Conservation (phyloP, 1,284 basidiomycete species). For the Trametes versicolor region DNA sequence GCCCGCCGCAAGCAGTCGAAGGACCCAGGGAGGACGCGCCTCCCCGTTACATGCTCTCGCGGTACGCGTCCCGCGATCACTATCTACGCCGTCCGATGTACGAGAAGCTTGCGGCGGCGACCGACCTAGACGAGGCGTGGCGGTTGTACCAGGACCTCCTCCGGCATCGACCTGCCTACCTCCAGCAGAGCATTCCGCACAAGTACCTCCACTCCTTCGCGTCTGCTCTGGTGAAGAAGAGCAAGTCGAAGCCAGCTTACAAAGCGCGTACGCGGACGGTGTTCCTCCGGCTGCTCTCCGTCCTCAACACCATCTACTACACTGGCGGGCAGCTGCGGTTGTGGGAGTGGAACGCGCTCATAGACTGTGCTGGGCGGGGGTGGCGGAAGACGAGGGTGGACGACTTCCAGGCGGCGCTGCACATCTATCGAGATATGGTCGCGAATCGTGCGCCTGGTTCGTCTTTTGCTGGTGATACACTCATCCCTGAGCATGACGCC, state of each 20-base stretch:
- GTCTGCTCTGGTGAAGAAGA: conserved; percentile 57
- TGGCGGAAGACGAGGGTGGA: conserved; percentile 63
- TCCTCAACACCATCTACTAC: conserved; percentile 63
- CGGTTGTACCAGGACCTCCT: conserved; percentile 60
- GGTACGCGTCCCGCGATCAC: conserved; percentile 20
- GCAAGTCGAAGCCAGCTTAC: conserved; percentile 31
- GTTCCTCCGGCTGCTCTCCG: conserved; percentile 70
- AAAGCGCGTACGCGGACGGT: conserved; percentile 64
- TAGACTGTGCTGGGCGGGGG: conserved; percentile 73
- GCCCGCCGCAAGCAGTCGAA: conserved; percentile 10
- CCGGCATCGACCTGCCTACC: conserved; percentile 41
- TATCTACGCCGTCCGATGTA: conserved; percentile 19
- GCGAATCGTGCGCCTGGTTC: conserved; percentile 55
- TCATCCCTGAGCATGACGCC: conserved; percentile 10
- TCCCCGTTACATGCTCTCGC: conserved; percentile 4
- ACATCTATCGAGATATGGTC: conserved; percentile 68
- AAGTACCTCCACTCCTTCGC: conserved; percentile 67
- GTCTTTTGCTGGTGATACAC: conserved; percentile 41
- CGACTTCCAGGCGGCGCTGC: conserved; percentile 69
- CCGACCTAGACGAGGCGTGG: conserved; percentile 63
- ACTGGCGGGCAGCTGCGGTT: conserved; percentile 60
- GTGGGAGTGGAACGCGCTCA: conserved; percentile 80
- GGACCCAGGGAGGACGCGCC: neutral
- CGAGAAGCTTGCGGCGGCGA: conserved; percentile 46
- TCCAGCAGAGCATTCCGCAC: conserved; percentile 36